These are phyloP conservation scores for Arthrobotrys musiformis DNA, from an alignment of 2,329 filamentous ascomycete genomes.

Conservation along the genomic window DNA sequence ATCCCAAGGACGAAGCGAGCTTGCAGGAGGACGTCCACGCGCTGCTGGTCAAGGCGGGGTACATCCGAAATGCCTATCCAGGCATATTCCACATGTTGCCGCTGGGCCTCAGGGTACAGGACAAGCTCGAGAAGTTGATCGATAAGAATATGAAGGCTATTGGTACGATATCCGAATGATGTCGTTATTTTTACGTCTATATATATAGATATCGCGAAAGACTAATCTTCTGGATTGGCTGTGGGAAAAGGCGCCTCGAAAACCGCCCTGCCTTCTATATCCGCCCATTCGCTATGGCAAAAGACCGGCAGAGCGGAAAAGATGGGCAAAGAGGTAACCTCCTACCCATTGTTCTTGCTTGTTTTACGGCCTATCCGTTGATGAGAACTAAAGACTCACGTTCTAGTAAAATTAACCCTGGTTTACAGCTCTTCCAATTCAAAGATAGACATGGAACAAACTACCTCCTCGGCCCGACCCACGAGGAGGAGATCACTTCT, in stretches of 20 bases:
- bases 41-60: conserved; percentile 77
- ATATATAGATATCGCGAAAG: background rate
- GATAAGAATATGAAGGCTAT: conserved; percentile 87
- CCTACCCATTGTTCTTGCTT: conserved; percentile 6
- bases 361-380: background rate
- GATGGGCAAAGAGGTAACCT: conserved; percentile 75
- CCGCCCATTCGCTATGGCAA: conserved; percentile 84
- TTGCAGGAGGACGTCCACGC: conserved; percentile 69
- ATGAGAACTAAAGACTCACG: conserved; percentile 57
- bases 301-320: conserved; percentile 82
- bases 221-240: conserved; percentile 22
- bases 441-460: conserved; percentile 78
- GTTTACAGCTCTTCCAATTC: conserved; percentile 78
- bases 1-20: conserved; percentile 13
- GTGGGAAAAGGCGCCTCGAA: conserved; percentile 77
- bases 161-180: conserved; percentile 65
- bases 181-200: background rate
- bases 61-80: conserved; percentile 80
- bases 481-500: conserved; percentile 94
- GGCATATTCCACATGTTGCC: conserved; percentile 94
- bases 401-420: conserved; percentile 31
- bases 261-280: conserved; percentile 83
- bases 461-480: conserved; percentile 87
- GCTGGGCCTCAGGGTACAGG: conserved; percentile 83
- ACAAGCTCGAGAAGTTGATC: conserved; percentile 85